Evolutionary conservation across 2,329 filamentous ascomycete genomes (phyloP), one percentile per base, ranked within the genome.

Genomic region (Gyromitra esculenta): DNA sequence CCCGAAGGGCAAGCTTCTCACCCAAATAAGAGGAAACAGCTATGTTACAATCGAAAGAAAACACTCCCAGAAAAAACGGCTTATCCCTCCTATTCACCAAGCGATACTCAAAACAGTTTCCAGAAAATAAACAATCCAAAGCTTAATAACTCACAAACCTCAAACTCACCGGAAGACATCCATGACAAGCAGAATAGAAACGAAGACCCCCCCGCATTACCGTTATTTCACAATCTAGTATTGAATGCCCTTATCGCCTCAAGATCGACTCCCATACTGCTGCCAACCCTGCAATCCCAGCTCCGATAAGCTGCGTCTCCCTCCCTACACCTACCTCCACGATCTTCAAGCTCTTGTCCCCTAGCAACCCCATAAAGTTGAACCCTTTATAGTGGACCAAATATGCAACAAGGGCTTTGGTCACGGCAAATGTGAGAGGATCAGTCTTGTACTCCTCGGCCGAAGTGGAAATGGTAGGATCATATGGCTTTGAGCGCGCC

Each of bases 381-480:
- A 88, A 87, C 43, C 88, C 89, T 82, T 91, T 89, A 8, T 87
- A 89, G 82, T 94, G 97, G 18, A 97, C 90, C 43, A 95, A 87
- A 83, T 92, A 97, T 6, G 92, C 90, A 75, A 94, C 84, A 70
- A 98, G 83, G 0, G 91, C 94, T 86, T 97, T 97, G 81, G 89
- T 89, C 73, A 98, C 90, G 85, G 94, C 97, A 85, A 96, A 99
- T 25, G 91, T 92, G 82, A 98, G 85, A 2, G 94, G 94, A 83
- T 99, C 96, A 79, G 95, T 89, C 5, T 87, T 85, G 79, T 91
- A 90, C 79, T 89, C 87, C 79, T 76, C 73, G 1, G 62, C 37
- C 1, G 73, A 39, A 62, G 56, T 65, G 43, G 75, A 77, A 52
- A 71, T 63, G 13, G 66, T 45, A 45, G 68, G 48, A 78, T 69